Percentiles rank a stretch among this genome's conserved stretches.
Conservation (phyloP, 345 rosid species). For the Trapa incisa region DNA sequence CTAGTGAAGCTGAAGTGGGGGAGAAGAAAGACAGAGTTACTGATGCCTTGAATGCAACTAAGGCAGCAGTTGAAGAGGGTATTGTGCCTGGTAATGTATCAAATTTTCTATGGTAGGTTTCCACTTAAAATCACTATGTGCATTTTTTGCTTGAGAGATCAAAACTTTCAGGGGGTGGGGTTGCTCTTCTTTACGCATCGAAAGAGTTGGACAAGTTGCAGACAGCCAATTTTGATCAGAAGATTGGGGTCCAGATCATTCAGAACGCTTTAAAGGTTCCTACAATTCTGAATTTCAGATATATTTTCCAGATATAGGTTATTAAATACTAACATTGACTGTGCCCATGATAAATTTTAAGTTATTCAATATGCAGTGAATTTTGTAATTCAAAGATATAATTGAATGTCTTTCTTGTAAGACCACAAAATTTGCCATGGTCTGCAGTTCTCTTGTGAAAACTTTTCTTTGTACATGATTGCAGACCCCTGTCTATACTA, state of each 20-base stretch:
- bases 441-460: background rate
- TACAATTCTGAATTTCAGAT: background rate
- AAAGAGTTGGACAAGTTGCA: conserved; percentile 75
- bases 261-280: conserved; percentile 90
- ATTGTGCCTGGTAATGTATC: conserved; percentile 66
- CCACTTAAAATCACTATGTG: background rate
- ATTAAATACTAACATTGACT: no score
- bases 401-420: no score
- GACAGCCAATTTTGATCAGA: conserved; percentile 87
- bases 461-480: background rate
- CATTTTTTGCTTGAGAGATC: background rate
- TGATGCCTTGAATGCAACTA: conserved; percentile 93
- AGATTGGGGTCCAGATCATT: conserved; percentile 86
- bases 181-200: conserved; percentile 82
- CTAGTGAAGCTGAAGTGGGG: conserved; percentile 85
- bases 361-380: no score
- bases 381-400: no score
- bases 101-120: background rate
- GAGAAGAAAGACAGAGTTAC: conserved; percentile 96
- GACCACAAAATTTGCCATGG: background rate
- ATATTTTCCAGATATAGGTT: background rate
- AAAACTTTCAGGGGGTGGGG: conserved; percentile 68
- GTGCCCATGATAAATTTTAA: no score
- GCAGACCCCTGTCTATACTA: conserved; percentile 79
- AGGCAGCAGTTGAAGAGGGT: conserved; percentile 99